Percentiles rank a stretch among this genome's conserved stretches.
Evolutionary conservation across 495 filamentous ascomycete genomes (phyloP).

Genomic region (Pyrenula massariospora): DNA sequence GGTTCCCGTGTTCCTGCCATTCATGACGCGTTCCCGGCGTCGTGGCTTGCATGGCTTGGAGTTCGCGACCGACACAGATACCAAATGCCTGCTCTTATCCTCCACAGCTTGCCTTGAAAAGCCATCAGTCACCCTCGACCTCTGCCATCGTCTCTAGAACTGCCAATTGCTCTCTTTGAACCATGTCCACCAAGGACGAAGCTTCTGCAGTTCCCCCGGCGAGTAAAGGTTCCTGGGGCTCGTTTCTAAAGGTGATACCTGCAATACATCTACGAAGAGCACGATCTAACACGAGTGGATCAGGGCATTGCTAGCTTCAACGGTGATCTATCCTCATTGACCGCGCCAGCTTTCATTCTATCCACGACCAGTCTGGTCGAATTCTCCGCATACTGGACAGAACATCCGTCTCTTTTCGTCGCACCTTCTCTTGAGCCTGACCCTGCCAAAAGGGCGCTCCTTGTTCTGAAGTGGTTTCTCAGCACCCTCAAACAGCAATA

Average conservation of each 20-base stretch:
- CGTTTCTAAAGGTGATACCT: conserved; percentile 14
- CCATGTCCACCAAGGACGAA: neutral
- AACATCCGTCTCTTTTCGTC: conserved; percentile 79
- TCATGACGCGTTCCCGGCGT: too few relatives aligned
- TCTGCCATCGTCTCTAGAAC: too few relatives aligned
- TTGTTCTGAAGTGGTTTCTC: conserved; percentile 95
- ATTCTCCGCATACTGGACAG: conserved; percentile 94
- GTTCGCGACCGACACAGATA: too few relatives aligned
- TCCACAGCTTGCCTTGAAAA: too few relatives aligned
- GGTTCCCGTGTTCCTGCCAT: too few relatives aligned
- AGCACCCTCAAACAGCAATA: conserved; percentile 94
- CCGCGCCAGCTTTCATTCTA: conserved; percentile 92
- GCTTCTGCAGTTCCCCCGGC: neutral
- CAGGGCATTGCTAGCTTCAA: conserved; percentile 94
- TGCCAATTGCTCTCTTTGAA: neutral
- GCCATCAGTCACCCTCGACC: too few relatives aligned
- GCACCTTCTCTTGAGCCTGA: conserved; percentile 75
- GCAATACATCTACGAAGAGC: neutral
- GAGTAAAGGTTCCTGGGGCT: conserved; percentile 18
- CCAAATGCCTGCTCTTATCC: too few relatives aligned
- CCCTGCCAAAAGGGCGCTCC: conserved; percentile 69
- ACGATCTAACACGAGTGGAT: neutral
- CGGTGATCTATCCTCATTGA: conserved; percentile 87
- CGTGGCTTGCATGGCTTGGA: too few relatives aligned
- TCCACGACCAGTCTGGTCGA: conserved; percentile 84